Base-by-base conservation (phyloP, 2,329 filamentous ascomycete species). In the Sporothrix brunneoviolacea region DNA sequence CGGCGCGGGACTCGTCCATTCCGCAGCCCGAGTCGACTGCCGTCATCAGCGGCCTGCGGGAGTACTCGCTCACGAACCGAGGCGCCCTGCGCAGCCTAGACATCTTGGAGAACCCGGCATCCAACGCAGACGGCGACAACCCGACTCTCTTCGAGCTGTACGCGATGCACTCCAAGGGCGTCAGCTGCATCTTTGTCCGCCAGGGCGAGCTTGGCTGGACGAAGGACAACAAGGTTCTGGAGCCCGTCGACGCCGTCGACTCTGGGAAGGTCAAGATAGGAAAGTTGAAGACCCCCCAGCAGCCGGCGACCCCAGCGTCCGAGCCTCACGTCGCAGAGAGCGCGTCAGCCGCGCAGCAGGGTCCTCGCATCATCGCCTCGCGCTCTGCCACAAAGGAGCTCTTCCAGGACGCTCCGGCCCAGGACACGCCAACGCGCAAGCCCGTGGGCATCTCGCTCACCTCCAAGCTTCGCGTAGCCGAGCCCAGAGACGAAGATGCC, bases 131-230 rank as follows among this genome's bases (percentile, higher is more conserved):
- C 35, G 74, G 74, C 21, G 83, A 85, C 19, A 86, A 93, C 56
- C 80, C 81, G 15, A 82, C 84, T 0, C 71, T 96, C 13, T 97
- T 98, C 62, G 93, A 98, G 71, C 76, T 98, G 9, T 98, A 98
- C 65, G 86, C 89, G 28, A 95, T 96, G 85, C 91, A 98, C 67
- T 96, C 93, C 10, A 94, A 90, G 70, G 93, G 93, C 54, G 90
- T 97, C n/a, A 91, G 91, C 16, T 91, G 88, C 60, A 66, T 97
- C 48, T 83, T 83, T 56, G 82, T 98, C 65, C 91, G 86, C 65
- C 88, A 91, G 64, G 81, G 84, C 46, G 91, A 97, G 67, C 75
- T 98, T 43, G 93, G 94, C 27, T 97, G 91, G 91, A 86, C 84
- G 59, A 80, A 82, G 59, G 88, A 96, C 55, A 91, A 90, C 68